A percentile compares a stretch with the other conserved stretches of the same genome.
Evolutionary conservation across 768 basidiomycete genomes (phyloP).

Genomic region (Lentinus brumalis): DNA sequence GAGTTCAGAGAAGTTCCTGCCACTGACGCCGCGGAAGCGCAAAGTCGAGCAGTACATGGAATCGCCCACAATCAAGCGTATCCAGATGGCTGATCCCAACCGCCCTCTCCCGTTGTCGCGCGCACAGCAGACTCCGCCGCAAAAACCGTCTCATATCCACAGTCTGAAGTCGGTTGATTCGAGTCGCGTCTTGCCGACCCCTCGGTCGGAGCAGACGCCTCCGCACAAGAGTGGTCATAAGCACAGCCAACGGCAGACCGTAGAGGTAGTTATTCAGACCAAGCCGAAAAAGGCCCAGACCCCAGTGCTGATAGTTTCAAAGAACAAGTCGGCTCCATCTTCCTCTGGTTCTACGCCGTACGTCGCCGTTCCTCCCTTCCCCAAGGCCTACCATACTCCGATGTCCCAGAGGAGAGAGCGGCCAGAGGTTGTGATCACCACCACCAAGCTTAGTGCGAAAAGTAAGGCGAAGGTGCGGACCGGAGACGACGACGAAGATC

Average conservation of each 20-base stretch:
- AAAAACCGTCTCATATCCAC: neutral
- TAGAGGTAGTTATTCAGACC: constrained; percentile 13
- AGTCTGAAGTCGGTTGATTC: constrained; percentile 25
- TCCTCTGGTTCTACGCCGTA: constrained; percentile 23
- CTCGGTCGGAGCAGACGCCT: constrained; percentile 18
- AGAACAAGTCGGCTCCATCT: constrained; percentile 27
- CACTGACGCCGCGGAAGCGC: constrained; percentile 68
- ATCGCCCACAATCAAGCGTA: constrained; percentile 67
- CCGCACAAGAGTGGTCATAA: neutral
- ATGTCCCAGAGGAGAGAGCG: constrained; percentile 23
- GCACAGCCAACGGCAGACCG: neutral
- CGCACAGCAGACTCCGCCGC: constrained; percentile 12
- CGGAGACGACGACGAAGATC: constrained; percentile 41
- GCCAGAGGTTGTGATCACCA: constrained; percentile 15
- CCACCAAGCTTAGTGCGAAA: constrained; percentile 24
- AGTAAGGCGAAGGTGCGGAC: constrained; percentile 34
- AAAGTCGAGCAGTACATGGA: constrained; percentile 61
- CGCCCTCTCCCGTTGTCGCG: constrained; percentile 18
- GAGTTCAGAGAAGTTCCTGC: constrained; percentile 27
- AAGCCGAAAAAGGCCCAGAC: constrained; percentile 9
- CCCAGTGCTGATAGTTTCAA: constrained; percentile 13
- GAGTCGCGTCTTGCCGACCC: constrained; percentile 15
- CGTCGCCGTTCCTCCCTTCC: constrained; percentile 31
- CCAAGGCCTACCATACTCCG: constrained; percentile 26
- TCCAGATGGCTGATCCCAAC: constrained; percentile 33